Evolutionary conservation across 2,329 filamentous ascomycete species (phyloP).

Genomic region (Aureobasidium sp.): DNA sequence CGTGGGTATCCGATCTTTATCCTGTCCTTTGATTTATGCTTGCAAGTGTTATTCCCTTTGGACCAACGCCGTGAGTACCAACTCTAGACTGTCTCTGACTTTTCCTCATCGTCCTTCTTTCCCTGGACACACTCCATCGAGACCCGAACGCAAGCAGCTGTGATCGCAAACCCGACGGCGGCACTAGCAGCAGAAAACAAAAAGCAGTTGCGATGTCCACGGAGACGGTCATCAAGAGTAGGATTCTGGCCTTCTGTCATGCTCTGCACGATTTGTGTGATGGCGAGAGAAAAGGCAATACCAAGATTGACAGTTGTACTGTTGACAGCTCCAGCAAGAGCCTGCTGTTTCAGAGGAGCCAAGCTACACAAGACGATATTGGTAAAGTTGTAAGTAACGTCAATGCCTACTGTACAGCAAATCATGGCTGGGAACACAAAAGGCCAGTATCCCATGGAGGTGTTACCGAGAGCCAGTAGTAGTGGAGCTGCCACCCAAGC

Average conservation of each 20-base stretch:
- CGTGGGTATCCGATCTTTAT: not conserved
- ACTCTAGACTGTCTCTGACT: not conserved
- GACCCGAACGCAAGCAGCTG: not conserved
- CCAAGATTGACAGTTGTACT: constrained; percentile 30
- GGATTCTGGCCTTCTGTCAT: constrained; percentile 14
- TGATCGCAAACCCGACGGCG: constrained; percentile 7
- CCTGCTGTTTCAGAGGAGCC: constrained; percentile 27
- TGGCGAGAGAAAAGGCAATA: constrained; percentile 29
- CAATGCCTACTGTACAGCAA: constrained; percentile 29
- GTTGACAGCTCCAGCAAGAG: constrained; percentile 28
- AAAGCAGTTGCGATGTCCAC: constrained; percentile 11
- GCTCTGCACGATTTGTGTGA: constrained; percentile 26
- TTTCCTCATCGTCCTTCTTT: not conserved
- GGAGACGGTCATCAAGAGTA: not conserved
- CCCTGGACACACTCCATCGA: not conserved
- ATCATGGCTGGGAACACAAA: constrained; percentile 31
- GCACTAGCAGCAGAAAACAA: constrained; percentile 16
- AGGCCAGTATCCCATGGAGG: constrained; percentile 28
- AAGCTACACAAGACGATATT: constrained; percentile 26
- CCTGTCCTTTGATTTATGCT: not conserved
- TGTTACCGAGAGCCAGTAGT: constrained; percentile 26
- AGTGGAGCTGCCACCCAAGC: constrained; percentile 30
- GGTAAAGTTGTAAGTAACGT: constrained; percentile 30
- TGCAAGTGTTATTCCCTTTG: not conserved
- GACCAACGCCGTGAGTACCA: not conserved